These are phyloP conservation scores for Diplodia sapinea DNA, from an alignment of 2,329 filamentous ascomycete species.

Conservation along the genomic window DNA sequence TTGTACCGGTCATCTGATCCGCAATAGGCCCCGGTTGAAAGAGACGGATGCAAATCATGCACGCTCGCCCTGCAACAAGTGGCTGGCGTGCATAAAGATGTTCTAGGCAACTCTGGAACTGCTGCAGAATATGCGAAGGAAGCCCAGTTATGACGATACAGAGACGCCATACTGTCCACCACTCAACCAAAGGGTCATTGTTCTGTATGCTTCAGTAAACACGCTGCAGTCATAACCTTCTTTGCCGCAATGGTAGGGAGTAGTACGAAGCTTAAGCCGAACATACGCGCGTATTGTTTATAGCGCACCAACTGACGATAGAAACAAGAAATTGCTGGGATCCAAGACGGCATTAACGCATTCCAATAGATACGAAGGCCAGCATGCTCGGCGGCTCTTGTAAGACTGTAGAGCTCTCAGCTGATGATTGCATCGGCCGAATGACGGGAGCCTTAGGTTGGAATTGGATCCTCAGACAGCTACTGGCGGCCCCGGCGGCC, in stretches of 20 bases:
- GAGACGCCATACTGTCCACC: not conserved
- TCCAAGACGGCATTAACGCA: not conserved
- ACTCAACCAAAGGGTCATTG: not conserved
- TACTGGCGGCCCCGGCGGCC: not conserved
- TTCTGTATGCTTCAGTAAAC: not conserved
- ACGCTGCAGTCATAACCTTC: not conserved
- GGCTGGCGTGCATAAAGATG: constrained; percentile 13
- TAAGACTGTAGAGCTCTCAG: not conserved
- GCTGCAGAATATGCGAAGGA: not conserved
- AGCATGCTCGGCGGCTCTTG: not conserved
- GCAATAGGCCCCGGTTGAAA: not conserved
- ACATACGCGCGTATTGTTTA: not conserved
- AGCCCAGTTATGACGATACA: not conserved
- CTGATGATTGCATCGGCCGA: not conserved
- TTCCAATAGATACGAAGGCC: not conserved
- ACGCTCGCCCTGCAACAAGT: not conserved
- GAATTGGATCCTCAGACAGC: not conserved
- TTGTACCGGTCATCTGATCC: constrained; percentile 20
- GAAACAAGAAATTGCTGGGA: not conserved
- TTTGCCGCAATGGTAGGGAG: not conserved
- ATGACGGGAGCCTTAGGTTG: not conserved
- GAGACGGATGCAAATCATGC: constrained; percentile 4
- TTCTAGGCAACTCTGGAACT: not conserved
- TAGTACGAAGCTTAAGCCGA: not conserved
- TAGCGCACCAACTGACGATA: not conserved